Evolutionary conservation across 768 basidiomycete genomes (phyloP), one percentile per base, ranked within the genome.

Genomic region (Russula olivacea): DNA sequence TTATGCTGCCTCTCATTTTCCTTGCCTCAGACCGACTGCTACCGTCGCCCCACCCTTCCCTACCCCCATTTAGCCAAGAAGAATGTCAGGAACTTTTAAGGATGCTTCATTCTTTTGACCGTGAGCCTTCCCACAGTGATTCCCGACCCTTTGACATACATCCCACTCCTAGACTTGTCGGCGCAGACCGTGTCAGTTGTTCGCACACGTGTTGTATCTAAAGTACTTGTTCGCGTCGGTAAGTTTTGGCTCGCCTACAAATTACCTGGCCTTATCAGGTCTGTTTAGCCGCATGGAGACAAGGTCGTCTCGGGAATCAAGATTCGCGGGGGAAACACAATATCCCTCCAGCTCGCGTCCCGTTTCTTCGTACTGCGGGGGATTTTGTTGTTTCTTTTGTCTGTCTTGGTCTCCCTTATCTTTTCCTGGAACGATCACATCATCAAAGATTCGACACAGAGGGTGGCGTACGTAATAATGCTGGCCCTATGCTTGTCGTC

Each of bases 361-460:
- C 77, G 0, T 75, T 88, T 69, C 61, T 76, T 32, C 82, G 86
- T 45, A 77, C 76, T 4, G 63, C 84, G 36, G 59, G 82, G 55
- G 86, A 89, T 70, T 71, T 89, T 69, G 34, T 89, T 48, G 72
- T 87, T 60, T 82, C 85, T 0, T 76, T 81, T 65, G 65, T 93
- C 25, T 89, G 88, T 69, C 79, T 93, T 11, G 91, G 91, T 2
- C 85, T 93, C 54, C 91, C 91, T 0, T 91, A 86, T 73, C 72
- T 92, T 61, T 89, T 91, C 76, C 72, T 83, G 66, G 80, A 82
- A 56, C 81, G 84, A 56, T 69, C 79, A 11, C 74, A 78, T 48
- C 73, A 76, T 63, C 79, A 79, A 50, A 72, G 81, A 21, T 69
- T 79, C 36, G 88, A 89, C 70, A 80, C 84, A 55, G 89, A 89